phyloP scores from a whole-genome alignment of 257 asterid species.

The Perilla frutescens region DNA sequence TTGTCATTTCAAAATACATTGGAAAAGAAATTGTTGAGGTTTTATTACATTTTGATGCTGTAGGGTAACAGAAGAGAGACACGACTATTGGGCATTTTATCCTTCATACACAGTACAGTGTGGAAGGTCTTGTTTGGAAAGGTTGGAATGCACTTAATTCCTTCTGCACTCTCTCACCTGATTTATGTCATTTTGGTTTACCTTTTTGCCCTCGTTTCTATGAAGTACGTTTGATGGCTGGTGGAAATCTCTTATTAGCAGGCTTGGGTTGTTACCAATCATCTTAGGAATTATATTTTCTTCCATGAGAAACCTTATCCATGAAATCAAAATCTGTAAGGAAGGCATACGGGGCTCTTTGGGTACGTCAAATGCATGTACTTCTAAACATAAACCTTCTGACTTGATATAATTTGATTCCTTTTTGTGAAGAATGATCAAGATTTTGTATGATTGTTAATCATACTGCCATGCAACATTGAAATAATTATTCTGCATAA shows the following conservation, averaged over 20 bases:
- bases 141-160: constrained; percentile 46
- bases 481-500: background rate
- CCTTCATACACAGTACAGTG: constrained; percentile 91
- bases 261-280: constrained; percentile 7
- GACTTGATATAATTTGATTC: background rate
- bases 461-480: background rate
- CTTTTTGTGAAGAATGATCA: too few species aligned
- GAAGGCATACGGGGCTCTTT: background rate
- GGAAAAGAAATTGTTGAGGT: background rate
- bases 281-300: background rate
- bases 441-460: background rate
- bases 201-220: background rate
- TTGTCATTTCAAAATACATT: constrained; percentile 11
- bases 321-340: constrained; percentile 6
- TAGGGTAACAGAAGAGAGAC: constrained; percentile 95
- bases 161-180: background rate
- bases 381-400: background rate
- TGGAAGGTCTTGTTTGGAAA: constrained; percentile 95
- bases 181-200: background rate
- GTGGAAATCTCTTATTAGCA: background rate
- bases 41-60: constrained; percentile 27
- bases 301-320: background rate
- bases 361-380: background rate
- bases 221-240: background rate
- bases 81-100: constrained; percentile 76